Base-by-base conservation (phyloP, 148 eudicot genomes). In the Cornus suecica region DNA sequence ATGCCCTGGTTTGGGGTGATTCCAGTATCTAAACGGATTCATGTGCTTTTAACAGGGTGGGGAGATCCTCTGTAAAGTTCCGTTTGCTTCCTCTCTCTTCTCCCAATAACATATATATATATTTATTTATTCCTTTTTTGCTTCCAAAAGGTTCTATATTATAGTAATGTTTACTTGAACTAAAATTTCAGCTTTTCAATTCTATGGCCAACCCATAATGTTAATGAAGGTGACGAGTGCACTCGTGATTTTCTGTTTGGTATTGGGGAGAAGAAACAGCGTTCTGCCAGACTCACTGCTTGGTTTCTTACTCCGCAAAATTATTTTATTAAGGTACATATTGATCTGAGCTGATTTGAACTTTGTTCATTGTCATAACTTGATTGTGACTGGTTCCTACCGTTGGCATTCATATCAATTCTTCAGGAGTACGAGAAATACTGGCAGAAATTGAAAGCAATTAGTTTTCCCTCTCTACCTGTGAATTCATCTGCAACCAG, bases 231-330 rank as follows among this genome's bases (percentile, higher is more conserved):
- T 78, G 92, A 95, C 71, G 99, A 92, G 78, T 95, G 99, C 84
- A 88, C 92, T 73, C 94, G 99, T 65, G 99, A 95, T 83, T 93
- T 73, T 77, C 81, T 95, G 66, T 87, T 76, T 78, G 94, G 94
- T 77, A 91, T 95, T 60, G 97, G 99, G 74, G 99, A 95, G 90
- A 93, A 90, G 72, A 92, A 88, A 77, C 97, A 95, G 72, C 92
- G 97, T 42, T 92, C 99, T 75, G 91, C 94, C 37, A 87, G 97
- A 84, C 89, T 95, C n/a, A 88, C 97, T 70, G 99, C 97, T 75
- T 95, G 97, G 99, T 95, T 91, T 82, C 93, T 90, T 65, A 95
- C 99, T n/a, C 99, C 97, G n/a, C 81, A 80, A 77, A 87, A 84
- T 77, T 95, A 87, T 82, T 95, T 92, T 74, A 37, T 90, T 54